Evolutionary conservation across 2,329 filamentous ascomycete genomes (phyloP).

Genomic region (Arthrinium puccinioides): DNA sequence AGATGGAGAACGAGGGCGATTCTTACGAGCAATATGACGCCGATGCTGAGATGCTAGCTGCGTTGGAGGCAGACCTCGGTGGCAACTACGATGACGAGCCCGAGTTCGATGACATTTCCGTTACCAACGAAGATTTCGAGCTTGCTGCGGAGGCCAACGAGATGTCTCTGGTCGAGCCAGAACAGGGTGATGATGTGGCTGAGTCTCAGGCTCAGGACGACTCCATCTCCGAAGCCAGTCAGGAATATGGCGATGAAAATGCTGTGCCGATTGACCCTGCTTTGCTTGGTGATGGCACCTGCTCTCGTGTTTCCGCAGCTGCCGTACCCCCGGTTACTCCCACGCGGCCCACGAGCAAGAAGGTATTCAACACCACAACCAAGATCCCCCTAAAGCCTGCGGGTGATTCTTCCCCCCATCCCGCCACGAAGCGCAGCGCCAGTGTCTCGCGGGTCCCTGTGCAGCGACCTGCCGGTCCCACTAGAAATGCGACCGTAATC

Average conservation of each 20-base stretch:
- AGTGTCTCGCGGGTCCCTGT: slow-evolving; percentile 41
- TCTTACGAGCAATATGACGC: slow-evolving; percentile 20
- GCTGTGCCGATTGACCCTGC: slow-evolving; percentile 47
- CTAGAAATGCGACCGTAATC: slow-evolving; percentile 43
- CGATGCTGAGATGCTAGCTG: slow-evolving; percentile 26
- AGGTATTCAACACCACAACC: slow-evolving; percentile 63
- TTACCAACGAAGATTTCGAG: slow-evolving; percentile 49
- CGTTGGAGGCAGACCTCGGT: slow-evolving; percentile 26
- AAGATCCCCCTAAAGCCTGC: slow-evolving; percentile 70
- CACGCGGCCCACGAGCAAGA: slow-evolving; percentile 36
- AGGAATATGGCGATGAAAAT: slow-evolving; percentile 64
- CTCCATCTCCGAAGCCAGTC: slow-evolving; percentile 51
- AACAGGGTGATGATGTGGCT: slow-evolving; percentile 27
- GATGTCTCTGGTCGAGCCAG: slow-evolving; percentile 47
- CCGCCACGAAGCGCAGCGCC: slow-evolving; percentile 41
- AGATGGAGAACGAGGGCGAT: slow-evolving; percentile 3
- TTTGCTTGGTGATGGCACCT: slow-evolving; percentile 21
- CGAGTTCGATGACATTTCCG: slow-evolving; percentile 37
- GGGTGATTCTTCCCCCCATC: slow-evolving; percentile 46
- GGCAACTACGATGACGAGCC: slow-evolving; percentile 24
- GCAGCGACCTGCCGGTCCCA: slow-evolving; percentile 33
- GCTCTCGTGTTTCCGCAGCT: slow-evolving; percentile 9
- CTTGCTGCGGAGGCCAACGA: slow-evolving; percentile 52
- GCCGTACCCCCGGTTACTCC: slow-evolving; percentile 47
- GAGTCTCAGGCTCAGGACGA: slow-evolving; percentile 33